A percentile compares a stretch with the other conserved stretches of the same genome.
Evolutionary conservation across 331 rosid genomes (phyloP).

Genomic region (Acacia pycnantha): DNA sequence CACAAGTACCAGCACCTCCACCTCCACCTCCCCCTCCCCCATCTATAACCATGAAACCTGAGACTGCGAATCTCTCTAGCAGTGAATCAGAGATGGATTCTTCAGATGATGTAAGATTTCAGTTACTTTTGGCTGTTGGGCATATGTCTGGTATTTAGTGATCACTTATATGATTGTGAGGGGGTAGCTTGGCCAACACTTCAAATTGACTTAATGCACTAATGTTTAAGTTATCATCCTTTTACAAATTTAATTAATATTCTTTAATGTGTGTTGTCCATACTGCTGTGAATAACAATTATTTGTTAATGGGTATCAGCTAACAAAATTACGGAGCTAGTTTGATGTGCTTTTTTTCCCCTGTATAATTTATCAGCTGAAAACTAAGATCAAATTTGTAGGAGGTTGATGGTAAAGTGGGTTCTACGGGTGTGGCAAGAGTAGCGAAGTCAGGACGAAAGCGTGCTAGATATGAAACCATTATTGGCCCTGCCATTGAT

Average conservation of each 20-base stretch:
- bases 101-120: conserved; percentile 73
- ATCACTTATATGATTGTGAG: neutral
- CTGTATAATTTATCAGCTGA: neutral
- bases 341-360: neutral
- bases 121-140: conserved; percentile 19
- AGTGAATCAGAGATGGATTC: conserved; percentile 96
- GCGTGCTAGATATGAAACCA: conserved; percentile 65
- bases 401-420: conserved; percentile 48
- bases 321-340: conserved; percentile 1
- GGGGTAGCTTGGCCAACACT: conserved; percentile 7
- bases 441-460: conserved; percentile 41
- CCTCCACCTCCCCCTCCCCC: conserved; percentile 44
- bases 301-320: conserved; percentile 15
- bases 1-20: conserved; percentile 51
- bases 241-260: neutral
- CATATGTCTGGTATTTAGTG: conserved; percentile 7
- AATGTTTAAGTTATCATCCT: neutral
- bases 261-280: conserved; percentile 4
- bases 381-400: conserved; percentile 25
- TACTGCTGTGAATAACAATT: neutral
- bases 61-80: conserved; percentile 54
- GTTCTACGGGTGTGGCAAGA: conserved; percentile 37
- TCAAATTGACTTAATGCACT: conserved; percentile 14
- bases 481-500: conserved; percentile 92
- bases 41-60: conserved; percentile 43